phyloP scores from a whole-genome alignment of 345 rosid species.

The Salix purpurea region DNA sequence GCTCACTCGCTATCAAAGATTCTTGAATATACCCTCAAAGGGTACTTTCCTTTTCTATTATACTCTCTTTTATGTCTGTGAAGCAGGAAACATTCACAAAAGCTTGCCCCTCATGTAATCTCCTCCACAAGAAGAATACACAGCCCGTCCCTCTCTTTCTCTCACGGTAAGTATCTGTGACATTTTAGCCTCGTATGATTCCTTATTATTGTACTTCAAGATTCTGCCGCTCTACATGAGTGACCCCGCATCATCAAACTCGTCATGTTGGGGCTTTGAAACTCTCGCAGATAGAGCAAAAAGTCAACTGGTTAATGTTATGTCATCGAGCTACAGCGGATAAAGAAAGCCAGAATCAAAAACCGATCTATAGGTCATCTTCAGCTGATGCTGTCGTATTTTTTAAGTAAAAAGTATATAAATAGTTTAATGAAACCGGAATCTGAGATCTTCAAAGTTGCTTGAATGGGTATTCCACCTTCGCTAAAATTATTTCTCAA shows the following conservation, averaged over 20 bases:
- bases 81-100: not conserved
- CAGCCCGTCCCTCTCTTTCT: not conserved
- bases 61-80: not conserved
- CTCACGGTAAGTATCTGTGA: conserved; percentile 3
- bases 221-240: not conserved
- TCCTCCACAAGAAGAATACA: not conserved
- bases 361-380: not conserved
- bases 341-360: not conserved
- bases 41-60: not conserved
- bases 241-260: conserved; percentile 8
- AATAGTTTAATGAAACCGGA: not conserved
- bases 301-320: not conserved
- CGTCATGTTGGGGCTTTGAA: conserved; percentile 3
- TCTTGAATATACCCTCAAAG: conserved; percentile 3
- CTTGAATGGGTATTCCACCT: conserved; percentile 4
- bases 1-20: conserved; percentile 1
- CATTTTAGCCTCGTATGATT: not conserved
- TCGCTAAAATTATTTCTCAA: not conserved
- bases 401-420: not conserved
- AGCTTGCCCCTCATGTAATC: not conserved
- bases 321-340: not conserved
- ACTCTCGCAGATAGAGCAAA: not conserved
- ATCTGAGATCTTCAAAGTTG: conserved; percentile 3
- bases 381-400: not conserved
- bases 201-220: not conserved